Percentiles rank a stretch among this genome's conserved stretches.
Conservation (phyloP, 2,329 filamentous ascomycete genomes). For the Ophiosphaerella herpotricha region DNA sequence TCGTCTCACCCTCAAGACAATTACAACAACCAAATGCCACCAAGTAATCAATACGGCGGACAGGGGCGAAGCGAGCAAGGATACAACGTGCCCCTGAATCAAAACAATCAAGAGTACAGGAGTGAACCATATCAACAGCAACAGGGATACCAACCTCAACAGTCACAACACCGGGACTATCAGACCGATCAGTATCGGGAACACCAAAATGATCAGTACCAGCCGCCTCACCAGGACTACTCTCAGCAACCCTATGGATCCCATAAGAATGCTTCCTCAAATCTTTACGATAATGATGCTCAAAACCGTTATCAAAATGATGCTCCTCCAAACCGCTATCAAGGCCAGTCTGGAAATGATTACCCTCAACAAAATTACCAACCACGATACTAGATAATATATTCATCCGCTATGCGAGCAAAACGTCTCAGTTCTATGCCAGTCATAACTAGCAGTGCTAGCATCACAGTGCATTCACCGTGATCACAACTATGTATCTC, state of each 20-base stretch:
- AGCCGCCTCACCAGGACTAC: conserved; percentile 7
- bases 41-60: conserved; percentile 1
- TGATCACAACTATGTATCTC: too few relatives aligned
- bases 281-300: conserved; percentile 1
- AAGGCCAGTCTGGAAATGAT: conserved; percentile 10
- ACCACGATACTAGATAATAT: neutral
- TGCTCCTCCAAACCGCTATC: conserved; percentile 5
- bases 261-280: conserved; percentile 2
- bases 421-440: too few relatives aligned
- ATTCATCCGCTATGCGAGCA: too few relatives aligned
- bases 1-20: conserved; percentile 1
- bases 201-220: conserved; percentile 2
- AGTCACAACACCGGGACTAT: conserved; percentile 1
- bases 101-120: conserved; percentile 11
- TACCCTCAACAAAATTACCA: conserved; percentile 13
- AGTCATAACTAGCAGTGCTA: too few relatives aligned
- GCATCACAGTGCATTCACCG: too few relatives aligned
- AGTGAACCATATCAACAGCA: conserved; percentile 8
- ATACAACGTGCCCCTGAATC: conserved; percentile 10
- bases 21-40: neutral
- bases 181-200: conserved; percentile 4
- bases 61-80: conserved; percentile 5
- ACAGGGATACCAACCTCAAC: conserved; percentile 6
- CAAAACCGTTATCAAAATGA: conserved; percentile 6
- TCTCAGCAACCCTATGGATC: conserved; percentile 1